These are phyloP conservation scores for Aspergillus funiculosus DNA, from an alignment of 495 filamentous ascomycete species.

Conservation along the genomic window DNA sequence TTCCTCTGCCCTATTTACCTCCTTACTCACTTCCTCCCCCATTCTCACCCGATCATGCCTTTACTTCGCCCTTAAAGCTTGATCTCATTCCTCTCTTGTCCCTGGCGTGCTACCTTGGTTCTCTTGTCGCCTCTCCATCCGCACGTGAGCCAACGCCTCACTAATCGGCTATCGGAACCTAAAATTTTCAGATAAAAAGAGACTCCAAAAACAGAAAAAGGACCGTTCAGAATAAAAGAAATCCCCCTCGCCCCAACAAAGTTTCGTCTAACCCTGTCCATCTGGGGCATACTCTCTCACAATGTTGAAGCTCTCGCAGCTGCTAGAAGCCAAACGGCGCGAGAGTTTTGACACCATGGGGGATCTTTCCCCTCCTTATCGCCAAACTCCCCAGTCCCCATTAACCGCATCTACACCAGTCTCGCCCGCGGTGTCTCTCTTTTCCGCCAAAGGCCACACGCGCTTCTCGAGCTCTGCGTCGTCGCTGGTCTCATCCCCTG, in stretches of 20 bases:
- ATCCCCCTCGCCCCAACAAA: background rate
- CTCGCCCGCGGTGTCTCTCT: slow-evolving; percentile 40
- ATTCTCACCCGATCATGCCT: slow-evolving; percentile 3
- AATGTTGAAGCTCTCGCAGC: slow-evolving; percentile 28
- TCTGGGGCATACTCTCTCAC: background rate
- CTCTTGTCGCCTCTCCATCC: slow-evolving; percentile 5
- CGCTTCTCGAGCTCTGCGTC: slow-evolving; percentile 54
- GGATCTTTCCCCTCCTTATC: slow-evolving; percentile 15
- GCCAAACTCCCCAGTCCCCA: slow-evolving; percentile 27
- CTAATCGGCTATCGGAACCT: slow-evolving; percentile 10
- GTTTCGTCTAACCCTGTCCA: background rate
- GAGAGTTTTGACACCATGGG: slow-evolving; percentile 26
- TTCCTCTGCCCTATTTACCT: background rate
- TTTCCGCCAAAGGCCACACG: slow-evolving; percentile 36
- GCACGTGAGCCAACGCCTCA: slow-evolving; percentile 19
- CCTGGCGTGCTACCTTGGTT: slow-evolving; percentile 12
- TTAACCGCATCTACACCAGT: slow-evolving; percentile 39
- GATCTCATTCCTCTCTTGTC: background rate
- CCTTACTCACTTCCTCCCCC: background rate
- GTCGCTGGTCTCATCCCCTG: slow-evolving; percentile 51
- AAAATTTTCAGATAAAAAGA: background rate
- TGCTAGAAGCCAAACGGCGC: slow-evolving; percentile 26
- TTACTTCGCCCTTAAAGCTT: slow-evolving; percentile 4
- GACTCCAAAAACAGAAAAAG: background rate
- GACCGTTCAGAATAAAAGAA: background rate